Evolutionary conservation across 495 filamentous ascomycete species (phyloP), one percentile per base, ranked within the genome.

Genomic region (Cudoniella acicularis): DNA sequence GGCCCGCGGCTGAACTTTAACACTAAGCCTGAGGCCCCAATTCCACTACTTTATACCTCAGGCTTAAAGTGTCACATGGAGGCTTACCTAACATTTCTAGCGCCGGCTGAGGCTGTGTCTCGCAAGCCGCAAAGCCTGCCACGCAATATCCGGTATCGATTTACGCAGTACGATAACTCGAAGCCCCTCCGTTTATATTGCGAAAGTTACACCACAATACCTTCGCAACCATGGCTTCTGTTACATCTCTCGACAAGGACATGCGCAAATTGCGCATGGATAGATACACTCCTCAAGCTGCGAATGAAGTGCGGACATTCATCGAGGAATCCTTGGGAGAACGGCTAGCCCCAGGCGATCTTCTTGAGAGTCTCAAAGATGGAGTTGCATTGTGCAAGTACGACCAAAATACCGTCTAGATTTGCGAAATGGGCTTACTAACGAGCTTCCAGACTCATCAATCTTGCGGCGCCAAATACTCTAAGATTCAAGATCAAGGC

Each of bases 211-310:
- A 52, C 36, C 21, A 2, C 26, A 30, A 25, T 49, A 23, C 10
- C 4, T 48, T 20, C 21, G 40, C 56, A 62, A 62, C 53, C 61
- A 98, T 98, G 94, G 92, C 95, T 61, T 97, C 95, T 40, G 95
- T 98, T 9, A 81, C 90, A 47, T 96, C 91, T 57, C 76, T 99
- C 30, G 95, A 99, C 69, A 92, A 91, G 71, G 95, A 99, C 79
- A 80, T 99, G 84, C 89, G 88, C 77, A 92, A 87, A 70, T 70
- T 96, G 77, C 93, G 95, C 71, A 75, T 96, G 67, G 89, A 89
- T 41, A 92, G 93, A 75, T 98, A 97, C 78, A 98, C 94, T 21
- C 90, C 92, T 22, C 84, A 88, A 65, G 94, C 93, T 52, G 91
- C 92, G 48, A 87, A 91, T 54, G 92, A 96, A 75, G 88, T 87